Evolutionary conservation across 768 basidiomycete genomes (phyloP).

Genomic region (Dendrothele bispora): DNA sequence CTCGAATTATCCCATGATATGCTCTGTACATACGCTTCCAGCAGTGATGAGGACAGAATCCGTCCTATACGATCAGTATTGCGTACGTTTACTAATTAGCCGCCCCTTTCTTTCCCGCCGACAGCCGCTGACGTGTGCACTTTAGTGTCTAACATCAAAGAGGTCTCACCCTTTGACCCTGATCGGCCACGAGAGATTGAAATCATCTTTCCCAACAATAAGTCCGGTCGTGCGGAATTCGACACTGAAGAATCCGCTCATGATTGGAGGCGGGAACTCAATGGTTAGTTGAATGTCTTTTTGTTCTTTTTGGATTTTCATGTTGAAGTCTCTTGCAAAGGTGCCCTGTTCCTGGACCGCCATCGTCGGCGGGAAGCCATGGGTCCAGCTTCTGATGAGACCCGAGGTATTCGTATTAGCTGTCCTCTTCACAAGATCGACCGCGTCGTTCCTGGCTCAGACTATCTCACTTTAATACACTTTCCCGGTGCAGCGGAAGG

Average conservation of each 20-base stretch:
- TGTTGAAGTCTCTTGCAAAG: constrained; percentile 21
- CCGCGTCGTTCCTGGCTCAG: constrained; percentile 19
- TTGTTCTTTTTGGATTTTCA: not conserved
- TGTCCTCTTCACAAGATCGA: constrained; percentile 39
- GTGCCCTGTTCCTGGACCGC: constrained; percentile 43
- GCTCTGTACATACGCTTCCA: constrained; percentile 56
- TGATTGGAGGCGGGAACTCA: constrained; percentile 50
- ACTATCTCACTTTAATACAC: constrained; percentile 25
- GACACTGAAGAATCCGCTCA: constrained; percentile 57
- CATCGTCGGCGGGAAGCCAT: constrained; percentile 39
- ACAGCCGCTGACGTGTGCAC: too few relatives aligned
- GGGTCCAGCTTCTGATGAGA: constrained; percentile 26
- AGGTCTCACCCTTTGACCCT: constrained; percentile 43
- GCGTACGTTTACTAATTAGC: constrained; percentile 38
- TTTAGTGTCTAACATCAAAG: constrained; percentile 49
- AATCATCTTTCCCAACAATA: constrained; percentile 32
- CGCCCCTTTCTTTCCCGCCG: too few relatives aligned
- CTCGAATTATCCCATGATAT: constrained; percentile 62
- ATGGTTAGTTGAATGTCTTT: constrained; percentile 34
- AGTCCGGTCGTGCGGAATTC: constrained; percentile 41
- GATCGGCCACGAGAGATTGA: constrained; percentile 42
- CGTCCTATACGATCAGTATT: constrained; percentile 54
- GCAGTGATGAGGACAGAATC: constrained; percentile 51
- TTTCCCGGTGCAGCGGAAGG: constrained; percentile 10
- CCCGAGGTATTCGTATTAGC: constrained; percentile 42